Conservation (phyloP, 306 rosid species). For the Elaeagnus macrophylla region DNA sequence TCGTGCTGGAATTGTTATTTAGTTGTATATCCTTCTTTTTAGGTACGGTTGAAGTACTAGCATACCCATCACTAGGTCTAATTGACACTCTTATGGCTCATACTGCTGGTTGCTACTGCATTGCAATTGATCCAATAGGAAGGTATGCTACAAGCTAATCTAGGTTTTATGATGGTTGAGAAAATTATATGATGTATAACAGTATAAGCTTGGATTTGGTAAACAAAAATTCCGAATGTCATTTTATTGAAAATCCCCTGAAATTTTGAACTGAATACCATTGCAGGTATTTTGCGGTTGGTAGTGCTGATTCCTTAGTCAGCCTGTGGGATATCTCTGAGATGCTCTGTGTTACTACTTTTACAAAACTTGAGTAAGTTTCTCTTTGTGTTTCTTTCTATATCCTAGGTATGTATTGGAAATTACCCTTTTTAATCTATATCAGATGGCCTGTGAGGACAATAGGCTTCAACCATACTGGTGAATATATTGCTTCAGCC, state of each 20-base stretch:
- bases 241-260: not conserved
- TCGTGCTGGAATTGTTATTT: not conserved
- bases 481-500: constrained; percentile 83
- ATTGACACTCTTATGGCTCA: constrained; percentile 93
- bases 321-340: constrained; percentile 89
- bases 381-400: not conserved
- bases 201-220: too few species aligned
- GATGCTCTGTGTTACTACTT: constrained; percentile 92
- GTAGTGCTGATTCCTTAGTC: constrained; percentile 97
- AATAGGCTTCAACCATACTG: constrained; percentile 81
- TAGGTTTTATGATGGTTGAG: constrained; percentile 6
- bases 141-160: constrained; percentile 38
- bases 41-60: constrained; percentile 90
- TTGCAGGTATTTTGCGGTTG: constrained; percentile 81
- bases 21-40: constrained; percentile 11
- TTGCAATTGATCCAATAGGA: constrained; percentile 91
- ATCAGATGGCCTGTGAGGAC: constrained; percentile 94
- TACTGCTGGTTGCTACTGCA: constrained; percentile 97
- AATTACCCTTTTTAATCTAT: constrained; percentile 15
- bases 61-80: constrained; percentile 83
- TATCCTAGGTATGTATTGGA: not conserved
- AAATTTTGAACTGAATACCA: constrained; percentile 3
- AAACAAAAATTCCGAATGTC: too few species aligned
- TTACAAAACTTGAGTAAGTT: constrained; percentile 84
- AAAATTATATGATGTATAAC: not conserved